Percentiles rank a stretch among this genome's conserved stretches.
phyloP scores from a whole-genome alignment of 1,139 yeast genomes.

The Magnusiomyces starmeri region DNA sequence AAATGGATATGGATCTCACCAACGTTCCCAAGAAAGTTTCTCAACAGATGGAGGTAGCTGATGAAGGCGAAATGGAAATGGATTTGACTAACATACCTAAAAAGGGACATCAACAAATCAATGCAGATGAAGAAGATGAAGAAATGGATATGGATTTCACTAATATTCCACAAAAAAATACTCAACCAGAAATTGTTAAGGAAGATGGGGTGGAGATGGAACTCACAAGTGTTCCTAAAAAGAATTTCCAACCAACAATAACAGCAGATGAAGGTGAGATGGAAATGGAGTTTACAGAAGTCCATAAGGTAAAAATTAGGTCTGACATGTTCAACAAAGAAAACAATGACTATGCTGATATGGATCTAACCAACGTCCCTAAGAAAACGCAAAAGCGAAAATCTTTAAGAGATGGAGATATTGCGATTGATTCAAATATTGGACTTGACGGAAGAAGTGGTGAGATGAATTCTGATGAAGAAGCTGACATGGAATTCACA shows the following conservation, averaged over 20 bases:
- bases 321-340: neutral
- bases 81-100: slow-evolving; percentile 14
- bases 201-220: slow-evolving; percentile 20
- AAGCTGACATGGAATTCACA: slow-evolving; percentile 17
- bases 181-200: too few relatives aligned
- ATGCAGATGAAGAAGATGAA: neutral
- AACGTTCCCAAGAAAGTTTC: neutral
- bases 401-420: neutral
- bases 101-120: slow-evolving; percentile 16
- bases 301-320: neutral
- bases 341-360: slow-evolving; percentile 8
- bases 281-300: neutral
- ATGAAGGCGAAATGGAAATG: slow-evolving; percentile 8
- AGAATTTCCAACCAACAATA: neutral
- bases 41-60: slow-evolving; percentile 3
- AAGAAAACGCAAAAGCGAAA: neutral
- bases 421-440: neutral
- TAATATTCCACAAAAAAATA: neutral
- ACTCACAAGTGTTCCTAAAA: slow-evolving; percentile 15
- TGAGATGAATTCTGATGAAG: neutral
- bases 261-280: neutral
- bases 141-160: slow-evolving; percentile 7
- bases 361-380: slow-evolving; percentile 14
- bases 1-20: slow-evolving; percentile 6
- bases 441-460: neutral